These are phyloP conservation scores for Globisporangium alternatum DNA, from an alignment of 352 stramenopile genomes.

Conservation along the genomic window DNA sequence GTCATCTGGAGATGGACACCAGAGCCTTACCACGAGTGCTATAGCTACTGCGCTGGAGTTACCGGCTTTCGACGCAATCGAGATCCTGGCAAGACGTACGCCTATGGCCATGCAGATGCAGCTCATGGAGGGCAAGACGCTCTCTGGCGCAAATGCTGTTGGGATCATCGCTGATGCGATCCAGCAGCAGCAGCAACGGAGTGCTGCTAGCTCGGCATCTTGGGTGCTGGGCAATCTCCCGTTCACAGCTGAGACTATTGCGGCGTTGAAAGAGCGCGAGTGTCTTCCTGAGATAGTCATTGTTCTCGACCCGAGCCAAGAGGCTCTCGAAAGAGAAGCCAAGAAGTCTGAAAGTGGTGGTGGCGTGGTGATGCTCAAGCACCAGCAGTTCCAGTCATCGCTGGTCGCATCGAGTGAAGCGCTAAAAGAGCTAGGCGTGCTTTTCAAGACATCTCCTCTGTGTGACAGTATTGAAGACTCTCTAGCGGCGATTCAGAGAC, in stretches of 20 bases:
- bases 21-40: neutral
- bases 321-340: slow-evolving; percentile 14
- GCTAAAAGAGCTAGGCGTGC: slow-evolving; percentile 7
- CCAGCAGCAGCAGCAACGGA: slow-evolving; percentile 5
- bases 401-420: slow-evolving; percentile 18
- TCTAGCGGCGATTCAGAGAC: slow-evolving; percentile 25
- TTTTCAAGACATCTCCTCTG: slow-evolving; percentile 12
- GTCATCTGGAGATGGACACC: neutral
- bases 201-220: neutral
- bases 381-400: slow-evolving; percentile 29
- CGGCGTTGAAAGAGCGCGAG: slow-evolving; percentile 32
- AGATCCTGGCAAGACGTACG: slow-evolving; percentile 25
- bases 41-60: slow-evolving; percentile 16
- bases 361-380: slow-evolving; percentile 20
- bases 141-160: slow-evolving; percentile 23
- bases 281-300: slow-evolving; percentile 54
- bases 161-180: slow-evolving; percentile 24
- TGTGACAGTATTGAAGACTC: slow-evolving; percentile 23
- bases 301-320: slow-evolving; percentile 31
- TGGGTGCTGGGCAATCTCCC: slow-evolving; percentile 61
- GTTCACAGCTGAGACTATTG: slow-evolving; percentile 31
- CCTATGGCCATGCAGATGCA: slow-evolving; percentile 36
- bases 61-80: slow-evolving; percentile 24
- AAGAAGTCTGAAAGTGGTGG: slow-evolving; percentile 9
- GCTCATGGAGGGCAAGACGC: slow-evolving; percentile 33